Evolutionary conservation across 2,329 filamentous ascomycete genomes (phyloP).

Genomic region (Colletotrichum cordylinicola): DNA sequence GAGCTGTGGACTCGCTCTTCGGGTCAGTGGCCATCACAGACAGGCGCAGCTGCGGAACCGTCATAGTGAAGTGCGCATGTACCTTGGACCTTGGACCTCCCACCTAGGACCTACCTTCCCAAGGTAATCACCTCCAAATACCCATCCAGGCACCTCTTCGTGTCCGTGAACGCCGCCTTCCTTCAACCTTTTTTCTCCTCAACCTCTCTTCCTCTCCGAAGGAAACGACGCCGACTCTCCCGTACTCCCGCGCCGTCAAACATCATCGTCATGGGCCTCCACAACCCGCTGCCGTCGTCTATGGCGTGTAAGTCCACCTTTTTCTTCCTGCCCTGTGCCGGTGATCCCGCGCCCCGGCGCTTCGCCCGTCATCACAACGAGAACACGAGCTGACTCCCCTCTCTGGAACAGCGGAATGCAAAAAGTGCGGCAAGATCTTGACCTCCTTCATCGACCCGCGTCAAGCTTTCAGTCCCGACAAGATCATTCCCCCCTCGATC

Average conservation of each 20-base stretch:
- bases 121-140: not conserved
- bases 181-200: not conserved
- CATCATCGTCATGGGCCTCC: conserved; percentile 60
- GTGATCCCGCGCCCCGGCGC: conserved; percentile 24
- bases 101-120: not conserved
- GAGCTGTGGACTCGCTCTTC: conserved; percentile 5
- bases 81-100: not conserved
- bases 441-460: conserved; percentile 92
- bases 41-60: not conserved
- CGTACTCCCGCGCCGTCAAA: not conserved
- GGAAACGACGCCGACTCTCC: not conserved
- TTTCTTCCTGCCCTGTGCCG: conserved; percentile 1
- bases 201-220: not conserved
- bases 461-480: conserved; percentile 94
- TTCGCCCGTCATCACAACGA: conserved; percentile 7
- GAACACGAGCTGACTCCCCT: conserved; percentile 3
- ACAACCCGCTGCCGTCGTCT: conserved; percentile 71
- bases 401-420: conserved; percentile 80
- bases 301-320: conserved; percentile 65
- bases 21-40: not conserved
- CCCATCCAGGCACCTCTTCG: conserved; percentile 1
- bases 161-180: not conserved
- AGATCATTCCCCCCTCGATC: conserved; percentile 91
- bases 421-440: conserved; percentile 95
- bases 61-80: not conserved